Evolutionary conservation across 2,329 filamentous ascomycete species (phyloP).

Genomic region (Didymella arachidicola): DNA sequence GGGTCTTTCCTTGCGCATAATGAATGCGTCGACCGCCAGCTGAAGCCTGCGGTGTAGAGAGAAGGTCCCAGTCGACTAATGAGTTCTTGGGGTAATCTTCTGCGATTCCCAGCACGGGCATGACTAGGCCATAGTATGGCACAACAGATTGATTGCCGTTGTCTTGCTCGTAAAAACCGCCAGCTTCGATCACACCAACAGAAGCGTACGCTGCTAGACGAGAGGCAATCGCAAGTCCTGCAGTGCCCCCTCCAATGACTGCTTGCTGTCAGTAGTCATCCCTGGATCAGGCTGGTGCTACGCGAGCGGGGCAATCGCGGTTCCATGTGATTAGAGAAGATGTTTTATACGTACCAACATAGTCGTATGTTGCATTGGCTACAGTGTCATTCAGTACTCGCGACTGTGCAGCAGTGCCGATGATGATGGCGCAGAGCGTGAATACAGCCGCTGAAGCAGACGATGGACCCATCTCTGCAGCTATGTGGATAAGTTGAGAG

Average conservation of each 20-base stretch:
- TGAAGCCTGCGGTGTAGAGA: constrained; percentile 29
- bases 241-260: constrained; percentile 42
- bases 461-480: background rate
- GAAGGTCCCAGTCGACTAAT: constrained; percentile 42
- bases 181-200: constrained; percentile 42
- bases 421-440: background rate
- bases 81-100: constrained; percentile 32
- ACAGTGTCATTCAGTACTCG: background rate
- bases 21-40: constrained; percentile 36
- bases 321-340: background rate
- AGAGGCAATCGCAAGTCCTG: constrained; percentile 37
- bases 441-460: background rate
- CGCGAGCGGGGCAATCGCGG: background rate
- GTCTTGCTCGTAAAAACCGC: constrained; percentile 35
- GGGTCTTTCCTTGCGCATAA: constrained; percentile 44
- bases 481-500: background rate
- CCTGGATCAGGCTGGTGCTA: too few species aligned
- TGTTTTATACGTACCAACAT: background rate
- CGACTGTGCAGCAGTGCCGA: background rate
- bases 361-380: background rate
- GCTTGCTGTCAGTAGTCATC: background rate
- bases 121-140: constrained; percentile 30
- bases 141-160: constrained; percentile 41
- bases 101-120: constrained; percentile 28
- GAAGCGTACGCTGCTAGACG: constrained; percentile 30